These are phyloP conservation scores for Nitzschia sp. DNA, from an alignment of 108 stramenopile species.

Conservation along the genomic window DNA sequence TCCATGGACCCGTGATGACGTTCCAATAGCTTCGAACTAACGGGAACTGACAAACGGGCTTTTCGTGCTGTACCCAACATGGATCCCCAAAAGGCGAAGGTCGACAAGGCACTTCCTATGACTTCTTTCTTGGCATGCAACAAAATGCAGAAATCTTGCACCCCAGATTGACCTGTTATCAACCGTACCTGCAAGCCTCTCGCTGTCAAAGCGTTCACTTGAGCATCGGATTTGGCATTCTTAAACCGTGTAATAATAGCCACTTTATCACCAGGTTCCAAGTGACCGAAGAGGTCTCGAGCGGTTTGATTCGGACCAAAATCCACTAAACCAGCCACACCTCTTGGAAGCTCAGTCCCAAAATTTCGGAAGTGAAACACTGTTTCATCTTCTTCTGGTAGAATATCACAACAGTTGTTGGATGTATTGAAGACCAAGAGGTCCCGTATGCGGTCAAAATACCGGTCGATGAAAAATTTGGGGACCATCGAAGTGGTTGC, in stretches of 20 bases:
- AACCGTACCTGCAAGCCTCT: constrained; percentile 43
- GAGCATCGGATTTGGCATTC: constrained; percentile 12
- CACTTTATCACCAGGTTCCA: constrained; percentile 44
- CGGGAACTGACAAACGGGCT: constrained; percentile 25
- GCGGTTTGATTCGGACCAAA: constrained; percentile 37
- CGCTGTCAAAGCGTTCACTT: constrained; percentile 30
- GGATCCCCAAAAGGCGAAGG: constrained; percentile 46
- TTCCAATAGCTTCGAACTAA: constrained; percentile 18
- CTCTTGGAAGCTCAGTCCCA: neutral
- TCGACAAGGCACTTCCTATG: constrained; percentile 38
- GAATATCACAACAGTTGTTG: constrained; percentile 17
- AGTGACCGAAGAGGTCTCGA: constrained; percentile 31
- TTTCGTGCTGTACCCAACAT: constrained; percentile 37
- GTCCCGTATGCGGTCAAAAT: constrained; percentile 17
- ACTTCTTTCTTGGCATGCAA: constrained; percentile 40
- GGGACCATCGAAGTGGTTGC: neutral
- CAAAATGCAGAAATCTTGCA: constrained; percentile 66
- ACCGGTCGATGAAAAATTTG: constrained; percentile 28
- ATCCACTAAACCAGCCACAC: constrained; percentile 32
- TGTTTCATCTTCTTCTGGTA: too few species aligned
- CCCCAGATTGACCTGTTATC: constrained; percentile 28
- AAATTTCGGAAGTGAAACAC: neutral
- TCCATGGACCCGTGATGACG: neutral
- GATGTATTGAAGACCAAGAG: constrained; percentile 30
- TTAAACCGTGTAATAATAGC: constrained; percentile 34